Base-by-base conservation (phyloP, 129 eudicot genomes). In the Chrysanthemum makinoi region DNA sequence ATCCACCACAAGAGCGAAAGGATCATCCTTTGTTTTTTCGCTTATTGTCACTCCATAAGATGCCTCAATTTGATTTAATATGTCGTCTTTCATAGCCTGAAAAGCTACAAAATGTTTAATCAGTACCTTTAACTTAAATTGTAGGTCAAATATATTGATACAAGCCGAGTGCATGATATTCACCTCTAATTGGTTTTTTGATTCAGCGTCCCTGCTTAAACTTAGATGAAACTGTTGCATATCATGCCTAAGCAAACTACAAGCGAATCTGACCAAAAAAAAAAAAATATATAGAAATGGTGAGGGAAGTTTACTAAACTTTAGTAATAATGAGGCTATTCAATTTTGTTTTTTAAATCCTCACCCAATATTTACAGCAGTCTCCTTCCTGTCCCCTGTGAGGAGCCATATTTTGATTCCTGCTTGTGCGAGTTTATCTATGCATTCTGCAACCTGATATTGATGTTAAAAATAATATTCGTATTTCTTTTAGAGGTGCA, bases 301-400 rank as follows among this genome's bases (percentile, higher is more conserved):
- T 6, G 46, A 39, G 46, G 46, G 46, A 39, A 39, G 6, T 6
- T 69, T 30, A 57, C 22, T 15, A 30, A n/a, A 72, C 65, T 35
- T 26, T n/a, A 22, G 52, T 72, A 56, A 1, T 51, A 22, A 65
- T 67, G 22, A 30, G 56, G 30, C 51, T 2, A 15, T 10, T 30
- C 15, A 51, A 2, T 15, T 15, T 24, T 13, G 43, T 22, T 57
- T 22, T 57, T 67, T 4, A 17, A 69, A 44, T 20, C 62, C 81
- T 78, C 65, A 84, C 88, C 88, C 88, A 15, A 84, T 84, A 66
- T 84, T 84, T 15, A 84, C 85, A n/a, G 88, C 88, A 24, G 88
- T 84, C 74, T 84, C 88, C 78, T 80, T 80, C 74, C 80, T 84
- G 81, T 84, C 88, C 15, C 88, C 88, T 2, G 83, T 84, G 58